These are phyloP conservation scores for Pseudoneurospora amorphoporcata DNA, from an alignment of 495 filamentous ascomycete genomes.

Conservation along the genomic window DNA sequence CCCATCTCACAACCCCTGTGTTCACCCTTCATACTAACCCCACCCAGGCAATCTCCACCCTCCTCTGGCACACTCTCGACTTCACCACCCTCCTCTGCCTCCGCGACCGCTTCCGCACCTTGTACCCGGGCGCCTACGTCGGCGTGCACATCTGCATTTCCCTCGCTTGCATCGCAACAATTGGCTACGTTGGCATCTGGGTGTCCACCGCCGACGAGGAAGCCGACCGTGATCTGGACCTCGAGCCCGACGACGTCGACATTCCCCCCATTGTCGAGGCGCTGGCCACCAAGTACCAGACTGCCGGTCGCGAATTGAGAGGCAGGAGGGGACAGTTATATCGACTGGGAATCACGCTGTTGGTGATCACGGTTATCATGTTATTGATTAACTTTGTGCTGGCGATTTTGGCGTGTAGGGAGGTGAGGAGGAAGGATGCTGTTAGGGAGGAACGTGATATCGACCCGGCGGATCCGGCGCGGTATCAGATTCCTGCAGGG, in stretches of 20 bases:
- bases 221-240: background rate
- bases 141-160: slow-evolving; percentile 26
- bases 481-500: background rate
- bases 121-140: slow-evolving; percentile 29
- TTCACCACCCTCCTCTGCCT: slow-evolving; percentile 5
- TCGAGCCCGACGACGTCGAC: slow-evolving; percentile 2
- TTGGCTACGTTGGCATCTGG: slow-evolving; percentile 17
- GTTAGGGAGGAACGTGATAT: background rate
- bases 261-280: background rate
- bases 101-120: slow-evolving; percentile 13
- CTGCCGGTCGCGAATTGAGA: background rate
- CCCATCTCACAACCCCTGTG: background rate
- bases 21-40: background rate
- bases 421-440: slow-evolving; percentile 9
- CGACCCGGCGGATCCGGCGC: background rate
- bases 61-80: slow-evolving; percentile 11
- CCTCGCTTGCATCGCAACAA: slow-evolving; percentile 18
- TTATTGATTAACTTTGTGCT: slow-evolving; percentile 11
- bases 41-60: slow-evolving; percentile 6
- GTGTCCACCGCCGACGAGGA: slow-evolving; percentile 9
- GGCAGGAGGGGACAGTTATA: background rate
- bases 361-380: background rate
- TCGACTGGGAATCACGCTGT: background rate
- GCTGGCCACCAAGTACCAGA: slow-evolving; percentile 10
- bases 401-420: slow-evolving; percentile 12